Conservation (phyloP, 2,329 filamentous ascomycete genomes). For the Ascochyta fabae region DNA sequence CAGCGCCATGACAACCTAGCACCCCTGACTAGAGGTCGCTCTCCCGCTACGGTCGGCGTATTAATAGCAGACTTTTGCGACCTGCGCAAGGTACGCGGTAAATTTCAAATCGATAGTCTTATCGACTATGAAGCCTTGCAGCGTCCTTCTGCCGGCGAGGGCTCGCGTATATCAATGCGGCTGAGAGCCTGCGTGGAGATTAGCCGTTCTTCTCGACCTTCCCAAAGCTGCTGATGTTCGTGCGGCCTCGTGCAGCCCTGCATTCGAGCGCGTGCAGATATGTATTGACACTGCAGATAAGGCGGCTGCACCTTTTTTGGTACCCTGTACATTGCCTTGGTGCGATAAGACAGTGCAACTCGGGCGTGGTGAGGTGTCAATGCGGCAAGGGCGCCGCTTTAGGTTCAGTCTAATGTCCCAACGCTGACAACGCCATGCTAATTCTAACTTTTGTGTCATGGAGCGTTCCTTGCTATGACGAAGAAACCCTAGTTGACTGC, state of each 20-base stretch:
- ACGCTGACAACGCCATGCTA: constrained; percentile 11
- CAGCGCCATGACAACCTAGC: constrained; percentile 9
- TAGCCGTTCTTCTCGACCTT: neutral
- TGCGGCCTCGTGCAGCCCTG: constrained; percentile 12
- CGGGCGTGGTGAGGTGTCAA: neutral
- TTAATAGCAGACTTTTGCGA: constrained; percentile 17
- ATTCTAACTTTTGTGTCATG: constrained; percentile 5
- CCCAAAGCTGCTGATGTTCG: neutral
- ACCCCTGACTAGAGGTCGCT: constrained; percentile 21
- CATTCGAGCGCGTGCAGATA: constrained; percentile 2
- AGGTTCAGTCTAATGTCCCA: constrained; percentile 9
- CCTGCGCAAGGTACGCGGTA: constrained; percentile 13
- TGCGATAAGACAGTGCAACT: constrained; percentile 7
- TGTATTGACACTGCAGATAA: constrained; percentile 13
- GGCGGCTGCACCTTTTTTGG: constrained; percentile 2
- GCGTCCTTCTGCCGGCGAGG: constrained; percentile 1
- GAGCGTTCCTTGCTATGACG: constrained; percentile 2
- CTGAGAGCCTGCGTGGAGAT: neutral
- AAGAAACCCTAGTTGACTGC: neutral
- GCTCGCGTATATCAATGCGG: constrained; percentile 1
- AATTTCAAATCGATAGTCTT: constrained; percentile 23
- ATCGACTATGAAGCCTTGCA: constrained; percentile 3
- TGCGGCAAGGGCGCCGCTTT: constrained; percentile 18
- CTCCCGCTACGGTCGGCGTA: constrained; percentile 13
- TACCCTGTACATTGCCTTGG: neutral